A percentile compares a stretch with the other conserved stretches of the same genome.
phyloP scores from a whole-genome alignment of 768 basidiomycete genomes.

The Podaxis sp. region DNA sequence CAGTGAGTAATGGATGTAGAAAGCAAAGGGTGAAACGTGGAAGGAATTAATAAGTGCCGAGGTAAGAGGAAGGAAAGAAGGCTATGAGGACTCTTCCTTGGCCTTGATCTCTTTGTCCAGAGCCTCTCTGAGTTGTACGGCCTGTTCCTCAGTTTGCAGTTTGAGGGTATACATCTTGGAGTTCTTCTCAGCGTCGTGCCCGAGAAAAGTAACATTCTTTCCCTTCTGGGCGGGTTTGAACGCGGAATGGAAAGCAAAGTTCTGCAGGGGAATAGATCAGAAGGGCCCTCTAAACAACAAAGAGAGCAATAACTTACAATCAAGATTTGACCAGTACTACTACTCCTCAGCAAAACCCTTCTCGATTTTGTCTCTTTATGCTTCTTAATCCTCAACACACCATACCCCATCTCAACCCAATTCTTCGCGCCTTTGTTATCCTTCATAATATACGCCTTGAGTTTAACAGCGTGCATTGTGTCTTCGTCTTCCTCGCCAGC shows the following conservation, averaged over 20 bases:
- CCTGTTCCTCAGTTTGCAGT: constrained; percentile 58
- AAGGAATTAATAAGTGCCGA: background rate
- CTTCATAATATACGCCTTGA: constrained; percentile 63
- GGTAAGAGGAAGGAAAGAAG: background rate
- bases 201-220: constrained; percentile 63
- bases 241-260: constrained; percentile 66
- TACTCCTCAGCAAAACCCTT: constrained; percentile 70
- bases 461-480: constrained; percentile 55
- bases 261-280: constrained; percentile 42
- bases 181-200: constrained; percentile 56
- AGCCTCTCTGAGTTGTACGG: constrained; percentile 53
- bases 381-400: constrained; percentile 72
- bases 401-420: constrained; percentile 71
- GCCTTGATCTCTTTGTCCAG: constrained; percentile 61
- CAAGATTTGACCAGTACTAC: constrained; percentile 70
- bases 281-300: background rate
- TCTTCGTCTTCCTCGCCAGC: constrained; percentile 83
- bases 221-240: constrained; percentile 54
- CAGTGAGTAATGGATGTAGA: background rate
- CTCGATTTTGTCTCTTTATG: constrained; percentile 62
- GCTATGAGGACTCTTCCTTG: constrained; percentile 24
- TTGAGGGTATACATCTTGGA: constrained; percentile 64
- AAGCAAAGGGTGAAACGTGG: background rate
- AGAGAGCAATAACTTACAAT: constrained; percentile 48
- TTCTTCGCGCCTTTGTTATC: constrained; percentile 40